These are phyloP conservation scores for Blastocystis sp. DNA, from an alignment of 352 stramenopile genomes.

Conservation along the genomic window DNA sequence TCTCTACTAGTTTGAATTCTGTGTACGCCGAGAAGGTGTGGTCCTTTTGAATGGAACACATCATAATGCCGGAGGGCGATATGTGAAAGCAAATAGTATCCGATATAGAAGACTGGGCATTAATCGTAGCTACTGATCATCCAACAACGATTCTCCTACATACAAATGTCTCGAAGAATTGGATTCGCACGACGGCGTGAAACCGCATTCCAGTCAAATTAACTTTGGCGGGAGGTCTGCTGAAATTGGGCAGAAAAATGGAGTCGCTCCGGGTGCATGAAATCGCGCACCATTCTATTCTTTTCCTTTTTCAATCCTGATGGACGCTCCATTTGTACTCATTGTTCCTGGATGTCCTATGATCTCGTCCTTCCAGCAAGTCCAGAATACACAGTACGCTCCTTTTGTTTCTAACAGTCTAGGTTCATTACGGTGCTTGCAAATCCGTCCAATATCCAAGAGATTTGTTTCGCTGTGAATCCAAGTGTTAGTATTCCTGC, in stretches of 20 bases:
- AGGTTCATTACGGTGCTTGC: conserved; percentile 20
- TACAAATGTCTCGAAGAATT: conserved; percentile 29
- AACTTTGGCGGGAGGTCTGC: neutral
- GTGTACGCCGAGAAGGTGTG: conserved; percentile 34
- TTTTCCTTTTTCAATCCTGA: neutral
- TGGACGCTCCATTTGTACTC: conserved; percentile 5
- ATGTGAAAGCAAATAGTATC: conserved; percentile 32
- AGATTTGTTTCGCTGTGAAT: conserved; percentile 36
- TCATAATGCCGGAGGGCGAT: neutral
- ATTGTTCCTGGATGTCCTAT: conserved; percentile 34
- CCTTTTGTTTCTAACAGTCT: neutral
- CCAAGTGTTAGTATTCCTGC: conserved; percentile 1
- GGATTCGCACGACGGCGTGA: neutral
- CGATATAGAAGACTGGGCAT: neutral
- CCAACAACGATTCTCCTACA: neutral
- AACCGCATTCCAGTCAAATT: neutral
- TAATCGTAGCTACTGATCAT: neutral
- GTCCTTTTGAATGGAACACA: conserved; percentile 24
- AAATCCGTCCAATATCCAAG: neutral
- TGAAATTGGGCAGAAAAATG: too few species aligned
- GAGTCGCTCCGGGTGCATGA: too few species aligned
- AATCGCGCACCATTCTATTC: neutral
- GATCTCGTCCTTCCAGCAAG: conserved; percentile 37
- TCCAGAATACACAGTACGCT: neutral
- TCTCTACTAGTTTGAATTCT: neutral